Evolutionary conservation across 768 basidiomycete species (phyloP), one percentile per base, ranked within the genome.

Genomic region (Daedaleopsis sinensis): DNA sequence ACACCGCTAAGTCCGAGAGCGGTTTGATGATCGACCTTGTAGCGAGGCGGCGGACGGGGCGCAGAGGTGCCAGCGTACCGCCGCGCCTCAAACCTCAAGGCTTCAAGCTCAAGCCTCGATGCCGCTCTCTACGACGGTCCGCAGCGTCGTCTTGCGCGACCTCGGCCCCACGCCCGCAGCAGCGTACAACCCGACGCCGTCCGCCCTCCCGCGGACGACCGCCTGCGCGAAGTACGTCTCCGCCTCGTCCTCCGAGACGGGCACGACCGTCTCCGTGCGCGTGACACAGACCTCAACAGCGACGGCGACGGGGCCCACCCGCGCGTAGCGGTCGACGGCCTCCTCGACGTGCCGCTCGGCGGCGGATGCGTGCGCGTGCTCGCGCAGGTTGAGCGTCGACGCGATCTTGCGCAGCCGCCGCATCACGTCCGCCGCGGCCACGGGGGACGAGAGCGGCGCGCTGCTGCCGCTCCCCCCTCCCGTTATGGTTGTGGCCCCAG

Each of bases 271-370:
- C 42, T 53, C 54, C 36, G 24, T 47, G 35, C 49, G 58, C n/a
- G 57, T 57, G 18, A 65, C 50, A 24, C 54, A 52, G 11, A 65
- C 61, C 51, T 65, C 61, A 27, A 65, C 36, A 7, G 61, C 44
- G 37, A 65, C 36, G 12, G 61, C 44, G 23, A 47, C 57, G 19
- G 59, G 59, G 16, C 51, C 50, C 51, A 48, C 55, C 13, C 59
- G 53, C 55, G 59, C 64, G 46, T 39, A 59, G 19, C 42, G 58
- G 18, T 51, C 64, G 12, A 65, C 53, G 5, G 56, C 49, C 39
- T 66, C 65, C 42, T 66, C 65, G 43, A 66, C 59, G 58, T 60
- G 58, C 18, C n/a, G 19, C 21, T 49, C 52, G 38, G 18, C 58
- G 11, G 36, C 11, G 27, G 24, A 15, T 13, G 44, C 52, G 35